These are phyloP conservation scores for Mikania micrantha DNA, from an alignment of 129 eudicot genomes.

Conservation along the genomic window DNA sequence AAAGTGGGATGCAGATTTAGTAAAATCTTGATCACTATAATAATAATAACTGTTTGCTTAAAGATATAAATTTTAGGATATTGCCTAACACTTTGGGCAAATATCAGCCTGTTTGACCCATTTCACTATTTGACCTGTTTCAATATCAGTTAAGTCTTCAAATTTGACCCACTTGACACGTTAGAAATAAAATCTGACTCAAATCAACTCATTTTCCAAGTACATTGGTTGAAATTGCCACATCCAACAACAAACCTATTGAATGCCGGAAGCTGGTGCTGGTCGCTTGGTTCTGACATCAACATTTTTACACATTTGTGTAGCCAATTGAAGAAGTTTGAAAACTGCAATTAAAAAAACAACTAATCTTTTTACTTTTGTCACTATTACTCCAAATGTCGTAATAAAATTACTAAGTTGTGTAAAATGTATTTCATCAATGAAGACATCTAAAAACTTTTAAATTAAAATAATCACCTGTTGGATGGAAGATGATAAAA, in stretches of 20 bases:
- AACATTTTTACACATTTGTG: conserved; percentile 78
- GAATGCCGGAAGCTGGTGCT: conserved; percentile 63
- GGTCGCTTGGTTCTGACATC: conserved; percentile 93
- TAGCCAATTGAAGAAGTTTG: conserved; percentile 96
- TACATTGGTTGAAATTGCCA: neutral
- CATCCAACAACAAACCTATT: conserved; percentile 48
- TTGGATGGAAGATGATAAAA: conserved; percentile 80
- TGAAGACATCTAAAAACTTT: neutral
- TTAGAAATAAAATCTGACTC: neutral
- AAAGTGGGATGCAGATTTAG: neutral
- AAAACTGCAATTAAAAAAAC: conserved; percentile 52
- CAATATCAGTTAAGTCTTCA: neutral
- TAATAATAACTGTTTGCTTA: neutral
- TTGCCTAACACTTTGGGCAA: neutral
- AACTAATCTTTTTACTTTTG: conserved; percentile 15
- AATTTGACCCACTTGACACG: neutral
- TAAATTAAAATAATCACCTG: conserved; percentile 46
- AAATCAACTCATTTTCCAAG: neutral
- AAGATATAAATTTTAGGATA: neutral
- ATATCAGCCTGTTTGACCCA: neutral
- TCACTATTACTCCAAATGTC: neutral
- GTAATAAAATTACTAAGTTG: neutral
- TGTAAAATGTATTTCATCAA: neutral
- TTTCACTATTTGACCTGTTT: neutral
- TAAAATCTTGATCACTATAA: neutral